Evolutionary conservation across 495 filamentous ascomycete species (phyloP), one percentile per base, ranked within the genome.

Genomic region (Friedmanniomyces simplex): DNA sequence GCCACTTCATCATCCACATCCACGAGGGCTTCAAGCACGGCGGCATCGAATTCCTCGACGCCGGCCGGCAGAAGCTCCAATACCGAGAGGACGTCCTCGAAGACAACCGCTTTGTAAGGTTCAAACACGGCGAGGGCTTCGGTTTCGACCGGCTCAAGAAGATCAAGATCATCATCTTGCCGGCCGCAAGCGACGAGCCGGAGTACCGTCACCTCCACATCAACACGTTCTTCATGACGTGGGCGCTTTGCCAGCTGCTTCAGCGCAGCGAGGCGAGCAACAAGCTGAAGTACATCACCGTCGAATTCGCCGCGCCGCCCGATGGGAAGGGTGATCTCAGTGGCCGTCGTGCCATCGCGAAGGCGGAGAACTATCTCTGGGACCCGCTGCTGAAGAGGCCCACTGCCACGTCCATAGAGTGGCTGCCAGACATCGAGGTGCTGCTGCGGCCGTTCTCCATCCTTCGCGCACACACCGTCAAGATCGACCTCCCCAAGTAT

Each of bases 171-270:
- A n/a, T 36, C 18, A 61, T 64, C 54, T 43, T 39, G 18, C 57
- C 46, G 12, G 26, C 52, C 13, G 14, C 1, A 22, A 30, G 11
- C n/a, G 34, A 39, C 13, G 62, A 57, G 8, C 16, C 37, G 22
- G 26, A n/a, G 8, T 32, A 13, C 24, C 24, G 58, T 1, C 62
- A 59, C 24, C 32, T 52, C 0, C 28, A 42, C 22, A 24, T 65
- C 36, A 58, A 62, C 49, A 65, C 59, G 2, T 59, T 50, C 54
- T 58, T 55, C 55, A 59, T 58, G 54, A 55, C 52, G 26, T 50
- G 52, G 7, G 52, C 62, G n/a, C 49, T 64, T 2, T 57, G 52
- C 18, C 32, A 37, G 18, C 57, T 60, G 7, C 47, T 61, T 7
- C 42, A 58, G 42, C 28, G 50, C 2, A 22, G 36, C 37, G 32